These are phyloP conservation scores for Schizophyllum commune DNA, from an alignment of 1,284 basidiomycete species.

Conservation along the genomic window DNA sequence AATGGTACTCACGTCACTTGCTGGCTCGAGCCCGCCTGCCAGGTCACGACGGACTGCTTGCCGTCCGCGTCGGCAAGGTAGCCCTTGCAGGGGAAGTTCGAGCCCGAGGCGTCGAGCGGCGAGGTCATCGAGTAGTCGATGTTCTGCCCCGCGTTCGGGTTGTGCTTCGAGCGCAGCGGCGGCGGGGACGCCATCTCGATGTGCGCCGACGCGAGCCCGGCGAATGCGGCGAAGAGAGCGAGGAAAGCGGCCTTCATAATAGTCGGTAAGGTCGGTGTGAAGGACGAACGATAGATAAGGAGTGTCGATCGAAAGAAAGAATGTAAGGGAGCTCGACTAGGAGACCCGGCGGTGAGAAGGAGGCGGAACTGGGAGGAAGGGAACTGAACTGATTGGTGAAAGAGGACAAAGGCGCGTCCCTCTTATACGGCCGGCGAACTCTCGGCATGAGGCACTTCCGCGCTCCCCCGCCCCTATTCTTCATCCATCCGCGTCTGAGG, in stretches of 20 bases:
- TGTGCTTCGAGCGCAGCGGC: neutral
- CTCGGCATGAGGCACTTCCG: too few relatives aligned
- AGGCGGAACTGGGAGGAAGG: too few relatives aligned
- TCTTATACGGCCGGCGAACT: too few relatives aligned
- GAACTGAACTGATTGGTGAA: too few relatives aligned
- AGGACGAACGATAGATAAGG: too few relatives aligned
- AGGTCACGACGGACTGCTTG: neutral
- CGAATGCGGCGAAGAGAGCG: neutral
- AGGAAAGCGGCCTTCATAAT: neutral
- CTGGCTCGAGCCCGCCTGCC: neutral
- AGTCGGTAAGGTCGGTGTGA: too few relatives aligned
- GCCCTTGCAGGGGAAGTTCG: neutral
- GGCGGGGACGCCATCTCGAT: neutral
- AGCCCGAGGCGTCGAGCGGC: neutral
- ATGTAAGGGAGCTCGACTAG: too few relatives aligned
- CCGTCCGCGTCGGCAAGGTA: neutral
- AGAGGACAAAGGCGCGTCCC: too few relatives aligned
- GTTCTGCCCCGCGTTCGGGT: neutral
- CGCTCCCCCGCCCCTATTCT: too few relatives aligned
- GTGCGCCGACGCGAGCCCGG: neutral
- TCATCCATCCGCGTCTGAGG: too few relatives aligned
- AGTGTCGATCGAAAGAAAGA: too few relatives aligned
- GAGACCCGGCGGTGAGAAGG: too few relatives aligned
- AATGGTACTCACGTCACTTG: neutral
- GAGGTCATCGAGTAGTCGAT: neutral